Base-by-base conservation (phyloP, 2,329 filamentous ascomycete species). In the Karstenula rhodostoma region DNA sequence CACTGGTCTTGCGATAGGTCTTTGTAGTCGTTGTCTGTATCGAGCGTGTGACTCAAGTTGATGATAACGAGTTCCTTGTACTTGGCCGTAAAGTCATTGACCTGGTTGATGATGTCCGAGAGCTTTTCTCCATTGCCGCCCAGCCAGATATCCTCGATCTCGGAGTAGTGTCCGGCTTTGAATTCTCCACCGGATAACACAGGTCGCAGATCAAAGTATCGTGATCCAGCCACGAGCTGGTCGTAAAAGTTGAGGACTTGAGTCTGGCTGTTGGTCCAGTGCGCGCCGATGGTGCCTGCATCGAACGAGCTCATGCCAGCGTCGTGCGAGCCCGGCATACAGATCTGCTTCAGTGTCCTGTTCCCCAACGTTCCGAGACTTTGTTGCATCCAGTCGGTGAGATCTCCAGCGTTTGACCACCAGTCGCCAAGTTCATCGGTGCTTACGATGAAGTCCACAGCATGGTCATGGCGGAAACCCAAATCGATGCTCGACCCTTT, bases 291-390 rank as follows among this genome's bases (percentile, higher is more conserved):
- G 4, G 81, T 80, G 15, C 75, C 72, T 1, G 69, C 66, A 15
- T 70, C 78, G 61, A 82, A 81, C 1, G 62, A 73, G 25, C 75
- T 79, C 81, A 85, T 84, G n/a, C 82, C 83, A 0, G 81, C 75
- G 59, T 84, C 81, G 60, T 85, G 82, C 3, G 80, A 78, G 9
- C 82, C 83, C 0, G 82, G 82, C 75, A 85, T 80, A 51, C 80
- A 76, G 19, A 85, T 74, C 32, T 83, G 77, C 54, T 79, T 79
- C 0, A 85, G 67, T 1, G 76, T 77, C 12, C 82, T 77, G 48
- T 77, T 76, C 3, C 74, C 76, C 5, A 81, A 63, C 4, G 72
- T 74, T 2, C 68, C 70, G 47, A 80, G 66, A 50, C 73, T 78
- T 43, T 77, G 73, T 52, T 80, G 75, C 78, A 80, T 80, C 79